Conservation (phyloP, 371 early-diverging fungal species). For the Parasitella parasitica region DNA sequence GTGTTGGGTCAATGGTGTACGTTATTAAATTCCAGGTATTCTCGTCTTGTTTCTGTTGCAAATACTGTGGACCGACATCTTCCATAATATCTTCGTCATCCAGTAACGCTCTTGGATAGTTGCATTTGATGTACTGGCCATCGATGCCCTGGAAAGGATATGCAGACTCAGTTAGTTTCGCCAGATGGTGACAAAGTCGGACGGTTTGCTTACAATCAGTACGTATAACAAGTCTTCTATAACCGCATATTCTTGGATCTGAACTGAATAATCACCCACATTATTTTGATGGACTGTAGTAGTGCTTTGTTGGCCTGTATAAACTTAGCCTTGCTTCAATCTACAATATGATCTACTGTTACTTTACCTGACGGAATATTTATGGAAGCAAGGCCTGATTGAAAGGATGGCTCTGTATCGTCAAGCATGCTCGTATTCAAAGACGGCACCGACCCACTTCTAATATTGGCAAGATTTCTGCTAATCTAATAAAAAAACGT, state of each 20-base stretch:
- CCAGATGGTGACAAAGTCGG: not conserved
- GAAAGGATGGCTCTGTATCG: not conserved
- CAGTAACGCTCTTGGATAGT: slow-evolving; percentile 25
- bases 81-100: slow-evolving; percentile 32
- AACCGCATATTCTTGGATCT: slow-evolving; percentile 77
- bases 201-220: slow-evolving; percentile 61
- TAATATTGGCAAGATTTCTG: slow-evolving; percentile 37
- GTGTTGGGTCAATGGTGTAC: slow-evolving; percentile 49
- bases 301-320: not conserved
- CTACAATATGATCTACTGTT: not conserved
- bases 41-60: slow-evolving; percentile 20
- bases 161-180: not conserved
- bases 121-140: slow-evolving; percentile 68
- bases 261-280: slow-evolving; percentile 28
- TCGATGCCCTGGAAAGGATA: slow-evolving; percentile 71
- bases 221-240: slow-evolving; percentile 88
- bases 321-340: too few relatives aligned
- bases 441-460: slow-evolving; percentile 22
- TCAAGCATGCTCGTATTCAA: not conserved
- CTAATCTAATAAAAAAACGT: slow-evolving; percentile 35
- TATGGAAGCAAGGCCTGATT: not conserved
- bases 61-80: slow-evolving; percentile 9
- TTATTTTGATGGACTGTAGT: slow-evolving; percentile 2
- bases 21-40: slow-evolving; percentile 30
- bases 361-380: not conserved